Conservation (phyloP, 2,329 filamentous ascomycete genomes). For the Aspergillus eucalypticola region DNA sequence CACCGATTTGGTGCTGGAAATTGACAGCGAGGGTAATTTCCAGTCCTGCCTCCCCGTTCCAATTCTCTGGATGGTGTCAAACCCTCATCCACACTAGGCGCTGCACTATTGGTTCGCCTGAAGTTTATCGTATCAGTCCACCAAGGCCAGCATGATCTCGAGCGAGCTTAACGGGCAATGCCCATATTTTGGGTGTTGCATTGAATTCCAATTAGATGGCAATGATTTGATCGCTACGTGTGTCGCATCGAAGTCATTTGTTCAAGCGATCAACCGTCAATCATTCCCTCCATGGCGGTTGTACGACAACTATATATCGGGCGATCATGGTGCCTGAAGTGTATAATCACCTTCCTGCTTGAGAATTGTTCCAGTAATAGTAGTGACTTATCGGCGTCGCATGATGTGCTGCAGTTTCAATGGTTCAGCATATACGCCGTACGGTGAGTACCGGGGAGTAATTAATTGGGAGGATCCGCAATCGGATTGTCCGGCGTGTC, state of each 20-base stretch:
- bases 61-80: background rate
- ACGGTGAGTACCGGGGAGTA: background rate
- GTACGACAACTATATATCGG: background rate
- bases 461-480: constrained; percentile 16
- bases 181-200: background rate
- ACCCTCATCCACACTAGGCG: constrained; percentile 4
- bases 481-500: background rate
- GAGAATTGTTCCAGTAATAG: background rate
- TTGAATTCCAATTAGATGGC: background rate
- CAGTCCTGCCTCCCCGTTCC: background rate
- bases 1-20: background rate
- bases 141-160: background rate
- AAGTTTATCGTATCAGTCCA: constrained; percentile 5
- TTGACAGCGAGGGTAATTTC: background rate
- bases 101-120: constrained; percentile 9
- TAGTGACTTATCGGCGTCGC: constrained; percentile 11
- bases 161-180: background rate
- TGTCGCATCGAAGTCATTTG: background rate
- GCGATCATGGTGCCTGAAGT: constrained; percentile 10
- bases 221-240: background rate
- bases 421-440: background rate
- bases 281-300: background rate
- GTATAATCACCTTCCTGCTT: constrained; percentile 13
- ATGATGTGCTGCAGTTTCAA: constrained; percentile 12
- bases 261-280: background rate